Conservation (phyloP, 2,329 filamentous ascomycete genomes). For the Meredithiella fracta region DNA sequence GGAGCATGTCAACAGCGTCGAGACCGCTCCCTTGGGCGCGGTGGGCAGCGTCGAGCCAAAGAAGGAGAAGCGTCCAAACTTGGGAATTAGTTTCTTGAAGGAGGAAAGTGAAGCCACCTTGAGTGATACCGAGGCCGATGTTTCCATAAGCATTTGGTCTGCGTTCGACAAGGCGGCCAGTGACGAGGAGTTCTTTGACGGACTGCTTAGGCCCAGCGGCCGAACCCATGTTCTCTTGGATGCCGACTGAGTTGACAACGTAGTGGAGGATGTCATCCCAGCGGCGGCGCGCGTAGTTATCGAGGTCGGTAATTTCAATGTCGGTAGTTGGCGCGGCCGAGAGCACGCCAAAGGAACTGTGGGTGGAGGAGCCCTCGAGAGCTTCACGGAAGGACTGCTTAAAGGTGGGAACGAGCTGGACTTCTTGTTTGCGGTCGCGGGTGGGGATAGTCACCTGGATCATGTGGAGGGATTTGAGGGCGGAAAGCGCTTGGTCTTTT, state of each 20-base stretch:
- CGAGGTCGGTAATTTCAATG: slow-evolving; percentile 57
- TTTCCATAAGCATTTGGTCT: slow-evolving; percentile 29
- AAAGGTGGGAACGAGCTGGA: slow-evolving; percentile 69
- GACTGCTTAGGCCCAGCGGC: slow-evolving; percentile 48
- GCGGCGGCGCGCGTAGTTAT: slow-evolving; percentile 69
- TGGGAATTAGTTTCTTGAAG: slow-evolving; percentile 92
- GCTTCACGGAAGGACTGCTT: slow-evolving; percentile 68
- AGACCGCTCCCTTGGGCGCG: slow-evolving; percentile 41
- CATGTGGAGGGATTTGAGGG: slow-evolving; percentile 76
- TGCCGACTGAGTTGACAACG: slow-evolving; percentile 65
- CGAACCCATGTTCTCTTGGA: slow-evolving; percentile 26
- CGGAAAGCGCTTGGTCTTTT: slow-evolving; percentile 67
- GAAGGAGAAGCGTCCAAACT: slow-evolving; percentile 85
- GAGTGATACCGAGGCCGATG: slow-evolving; percentile 64
- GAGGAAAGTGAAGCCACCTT: slow-evolving; percentile 85
- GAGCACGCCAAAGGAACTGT: slow-evolving; percentile 81
- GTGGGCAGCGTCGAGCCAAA: slow-evolving; percentile 78
- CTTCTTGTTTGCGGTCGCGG: slow-evolving; percentile 49
- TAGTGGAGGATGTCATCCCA: slow-evolving; percentile 97
- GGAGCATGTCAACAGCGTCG: slow-evolving; percentile 84
- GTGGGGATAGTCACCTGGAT: slow-evolving; percentile 46
- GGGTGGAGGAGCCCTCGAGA: slow-evolving; percentile 69
- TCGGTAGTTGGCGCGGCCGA: slow-evolving; percentile 46
- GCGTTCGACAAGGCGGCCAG: slow-evolving; percentile 62
- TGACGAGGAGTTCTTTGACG: slow-evolving; percentile 69